Evolutionary conservation across 352 stramenopile genomes (phyloP).

Genomic region (Pythium monospermum): DNA sequence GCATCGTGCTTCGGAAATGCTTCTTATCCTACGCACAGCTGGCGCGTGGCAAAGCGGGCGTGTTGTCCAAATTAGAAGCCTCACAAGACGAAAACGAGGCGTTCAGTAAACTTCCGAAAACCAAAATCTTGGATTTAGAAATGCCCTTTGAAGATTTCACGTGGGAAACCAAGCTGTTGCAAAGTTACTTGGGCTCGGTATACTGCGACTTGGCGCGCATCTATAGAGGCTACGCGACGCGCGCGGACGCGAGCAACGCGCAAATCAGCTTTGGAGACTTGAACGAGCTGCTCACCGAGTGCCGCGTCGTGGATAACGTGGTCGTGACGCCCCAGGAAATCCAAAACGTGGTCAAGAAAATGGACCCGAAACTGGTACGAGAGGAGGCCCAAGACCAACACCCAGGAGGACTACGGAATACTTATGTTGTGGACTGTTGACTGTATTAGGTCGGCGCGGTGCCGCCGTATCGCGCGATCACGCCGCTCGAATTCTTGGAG

Average conservation of each 20-base stretch:
- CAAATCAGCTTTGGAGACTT: constrained; percentile 54
- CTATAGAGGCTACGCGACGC: constrained; percentile 61
- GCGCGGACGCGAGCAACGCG: constrained; percentile 28
- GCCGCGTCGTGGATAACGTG: constrained; percentile 48
- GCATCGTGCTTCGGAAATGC: constrained; percentile 75
- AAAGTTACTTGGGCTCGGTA: constrained; percentile 61
- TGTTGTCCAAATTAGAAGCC: constrained; percentile 47
- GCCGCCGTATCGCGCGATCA: constrained; percentile 36
- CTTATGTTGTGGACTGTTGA: constrained; percentile 9
- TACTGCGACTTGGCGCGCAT: constrained; percentile 72
- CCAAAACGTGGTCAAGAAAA: constrained; percentile 31
- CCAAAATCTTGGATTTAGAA: constrained; percentile 45
- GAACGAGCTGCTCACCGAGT: constrained; percentile 55
- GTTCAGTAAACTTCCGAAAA: constrained; percentile 43
- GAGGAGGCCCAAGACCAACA: background rate
- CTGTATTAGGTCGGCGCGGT: constrained; percentile 18
- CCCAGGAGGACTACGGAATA: background rate
- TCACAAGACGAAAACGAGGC: constrained; percentile 51
- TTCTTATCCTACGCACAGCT: constrained; percentile 68
- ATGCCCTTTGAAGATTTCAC: constrained; percentile 58
- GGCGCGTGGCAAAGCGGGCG: constrained; percentile 52
- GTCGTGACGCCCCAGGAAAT: constrained; percentile 38
- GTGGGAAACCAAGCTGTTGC: constrained; percentile 70
- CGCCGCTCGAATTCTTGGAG: constrained; percentile 65
- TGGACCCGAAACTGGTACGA: constrained; percentile 50